Conservation (phyloP, 495 filamentous ascomycete species). For the Neurospora sublineolata region DNA sequence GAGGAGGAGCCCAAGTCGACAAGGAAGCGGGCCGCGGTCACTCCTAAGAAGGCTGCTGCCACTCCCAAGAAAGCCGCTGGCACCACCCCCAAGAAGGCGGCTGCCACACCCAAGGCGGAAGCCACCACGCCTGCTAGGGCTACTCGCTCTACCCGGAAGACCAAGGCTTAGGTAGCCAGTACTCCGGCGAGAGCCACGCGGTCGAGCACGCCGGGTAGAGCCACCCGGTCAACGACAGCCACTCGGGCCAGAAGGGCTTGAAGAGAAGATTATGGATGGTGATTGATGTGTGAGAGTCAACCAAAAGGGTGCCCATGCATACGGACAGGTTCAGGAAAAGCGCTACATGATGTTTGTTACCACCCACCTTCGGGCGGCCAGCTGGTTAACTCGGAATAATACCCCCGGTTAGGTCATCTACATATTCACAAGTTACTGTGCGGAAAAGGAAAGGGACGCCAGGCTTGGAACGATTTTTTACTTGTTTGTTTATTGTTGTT, state of each 20-base stretch:
- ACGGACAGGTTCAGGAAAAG: neutral
- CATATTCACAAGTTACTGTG: neutral
- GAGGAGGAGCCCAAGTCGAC: constrained; percentile 9
- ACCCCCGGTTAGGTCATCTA: neutral
- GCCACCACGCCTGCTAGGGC: neutral
- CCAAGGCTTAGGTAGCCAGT: neutral
- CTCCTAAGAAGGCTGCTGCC: neutral
- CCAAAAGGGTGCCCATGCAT: neutral
- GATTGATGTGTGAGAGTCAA: neutral
- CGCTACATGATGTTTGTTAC: neutral
- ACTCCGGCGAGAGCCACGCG: neutral
- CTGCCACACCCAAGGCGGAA: neutral
- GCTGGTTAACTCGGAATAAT: neutral
- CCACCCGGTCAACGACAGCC: neutral
- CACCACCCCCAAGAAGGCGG: neutral
- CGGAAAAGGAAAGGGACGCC: neutral
- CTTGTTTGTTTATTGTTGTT: neutral
- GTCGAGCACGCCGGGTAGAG: neutral
- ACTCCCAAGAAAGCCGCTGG: neutral
- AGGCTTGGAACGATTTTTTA: neutral
- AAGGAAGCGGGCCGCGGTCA: constrained; percentile 1
- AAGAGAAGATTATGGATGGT: neutral
- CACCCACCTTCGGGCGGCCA: neutral
- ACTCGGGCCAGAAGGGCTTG: neutral
- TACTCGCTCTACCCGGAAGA: neutral